These are phyloP conservation scores for Decorospora gaudefroyi DNA, from an alignment of 2,329 filamentous ascomycete genomes.

Conservation along the genomic window DNA sequence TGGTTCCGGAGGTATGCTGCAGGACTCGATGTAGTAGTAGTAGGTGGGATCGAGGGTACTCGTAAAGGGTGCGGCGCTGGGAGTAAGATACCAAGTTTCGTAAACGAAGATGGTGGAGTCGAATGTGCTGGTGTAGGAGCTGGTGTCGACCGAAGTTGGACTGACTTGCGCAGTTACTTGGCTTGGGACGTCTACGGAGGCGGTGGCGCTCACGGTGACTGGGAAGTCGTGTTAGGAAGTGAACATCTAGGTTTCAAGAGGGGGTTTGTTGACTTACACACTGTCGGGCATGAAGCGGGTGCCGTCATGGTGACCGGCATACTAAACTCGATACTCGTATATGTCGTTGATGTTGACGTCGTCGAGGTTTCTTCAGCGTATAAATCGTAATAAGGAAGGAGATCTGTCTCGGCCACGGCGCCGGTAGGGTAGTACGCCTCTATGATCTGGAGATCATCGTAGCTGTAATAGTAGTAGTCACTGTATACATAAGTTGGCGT, in stretches of 20 bases:
- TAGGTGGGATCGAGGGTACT: constrained; percentile 31
- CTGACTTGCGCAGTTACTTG: constrained; percentile 31
- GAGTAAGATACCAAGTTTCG: constrained; percentile 36
- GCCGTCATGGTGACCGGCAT: constrained; percentile 43
- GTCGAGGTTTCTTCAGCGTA: constrained; percentile 13
- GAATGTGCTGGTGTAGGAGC: constrained; percentile 11
- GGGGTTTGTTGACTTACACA: constrained; percentile 12
- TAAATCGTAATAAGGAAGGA: constrained; percentile 22
- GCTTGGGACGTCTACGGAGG: constrained; percentile 28
- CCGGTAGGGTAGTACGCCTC: constrained; percentile 29
- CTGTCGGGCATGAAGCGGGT: constrained; percentile 33
- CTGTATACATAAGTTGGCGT: constrained; percentile 21
- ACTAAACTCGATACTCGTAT: constrained; percentile 20
- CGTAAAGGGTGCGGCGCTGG: constrained; percentile 33
- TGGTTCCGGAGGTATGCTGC: constrained; percentile 24
- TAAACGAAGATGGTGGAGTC: constrained; percentile 12
- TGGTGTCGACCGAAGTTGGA: constrained; percentile 27
- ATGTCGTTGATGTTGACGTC: constrained; percentile 9
- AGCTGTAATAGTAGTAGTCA: constrained; percentile 12
- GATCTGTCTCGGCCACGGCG: constrained; percentile 32
- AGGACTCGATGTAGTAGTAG: constrained; percentile 29
- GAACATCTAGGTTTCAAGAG: background rate
- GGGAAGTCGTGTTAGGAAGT: background rate
- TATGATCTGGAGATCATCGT: constrained; percentile 22
- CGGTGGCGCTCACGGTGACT: constrained; percentile 26